Base-by-base conservation (phyloP, 108 stramenopile genomes). In the Cyclotella kingstonii region DNA sequence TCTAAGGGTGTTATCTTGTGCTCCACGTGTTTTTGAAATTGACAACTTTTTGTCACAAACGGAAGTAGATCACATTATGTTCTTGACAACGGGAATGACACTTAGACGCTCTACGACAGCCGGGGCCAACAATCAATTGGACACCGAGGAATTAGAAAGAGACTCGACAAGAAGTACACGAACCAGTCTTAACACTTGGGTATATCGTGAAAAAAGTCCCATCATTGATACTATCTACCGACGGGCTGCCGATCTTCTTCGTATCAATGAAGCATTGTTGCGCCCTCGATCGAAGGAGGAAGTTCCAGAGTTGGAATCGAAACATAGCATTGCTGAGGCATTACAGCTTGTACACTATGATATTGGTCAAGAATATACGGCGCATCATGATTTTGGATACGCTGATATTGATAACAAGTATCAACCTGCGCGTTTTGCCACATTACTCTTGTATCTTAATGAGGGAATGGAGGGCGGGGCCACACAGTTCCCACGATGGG, bases 301-400 rank as follows among this genome's bases (percentile, higher is more conserved):
- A 55, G 38, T 58, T n/a, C 80, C 86, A 10, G 58, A 85, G 5
- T 10, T 85, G 5, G 31, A 60, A 4, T 77, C 71, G 1, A 77
- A 61, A 47, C 14, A 54, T 0, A 70, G 80, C 11, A 56, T 89
- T 36, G 83, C 81, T 9, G 96, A 97, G 76, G 59, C 76, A 2
- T 51, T 97, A 18, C 96, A 97, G 66, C 67, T 95, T 42, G 94
- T 97, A 1, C 93, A 92, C 61, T 97, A 97, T 68, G 80, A 60
- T 28, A 28, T 53, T 1, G 68, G 57, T 0, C 91, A 96, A 49
- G 85, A 92, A 62, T 96, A 96, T 54, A 93, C 90, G 0, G 75
- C 92, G 25, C 95, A 96, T 74, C 95, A 96, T 64, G 95, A 93
- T 35, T 96, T 93, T 79, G 93, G 83, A 11, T 77, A 82, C 34